phyloP scores from a whole-genome alignment of 2,329 filamentous ascomycete species.

The Xylariaceae sp. region DNA sequence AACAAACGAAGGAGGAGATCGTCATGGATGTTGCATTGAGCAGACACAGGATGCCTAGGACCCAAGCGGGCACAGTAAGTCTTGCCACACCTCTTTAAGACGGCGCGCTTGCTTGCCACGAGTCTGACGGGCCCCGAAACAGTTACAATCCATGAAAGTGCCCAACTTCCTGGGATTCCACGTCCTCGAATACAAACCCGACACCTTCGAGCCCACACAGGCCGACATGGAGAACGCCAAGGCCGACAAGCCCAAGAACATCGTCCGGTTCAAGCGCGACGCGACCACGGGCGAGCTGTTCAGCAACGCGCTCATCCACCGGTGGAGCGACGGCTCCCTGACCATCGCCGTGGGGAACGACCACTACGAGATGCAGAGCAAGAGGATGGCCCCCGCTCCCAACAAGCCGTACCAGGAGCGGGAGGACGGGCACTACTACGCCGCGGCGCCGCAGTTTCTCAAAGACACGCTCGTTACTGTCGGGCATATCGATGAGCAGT shows the following conservation, averaged over 20 bases:
- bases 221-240: constrained; percentile 50
- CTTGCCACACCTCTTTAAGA: constrained; percentile 4
- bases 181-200: constrained; percentile 60
- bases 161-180: constrained; percentile 68
- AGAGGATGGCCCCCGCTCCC: constrained; percentile 58
- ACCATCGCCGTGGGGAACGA: constrained; percentile 70
- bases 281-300: constrained; percentile 60
- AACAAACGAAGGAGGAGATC: constrained; percentile 47
- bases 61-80: constrained; percentile 65
- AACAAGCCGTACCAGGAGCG: constrained; percentile 58
- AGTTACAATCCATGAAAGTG: constrained; percentile 67
- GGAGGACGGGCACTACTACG: constrained; percentile 70
- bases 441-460: constrained; percentile 63
- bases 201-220: constrained; percentile 57
- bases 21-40: constrained; percentile 61
- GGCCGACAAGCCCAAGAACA: constrained; percentile 54
- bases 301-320: constrained; percentile 69
- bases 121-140: constrained; percentile 19
- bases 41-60: constrained; percentile 65
- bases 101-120: neutral
- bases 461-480: constrained; percentile 66
- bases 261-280: constrained; percentile 65
- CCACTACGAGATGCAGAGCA: constrained; percentile 70
- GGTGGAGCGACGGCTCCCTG: constrained; percentile 74
- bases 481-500: constrained; percentile 69